Conservation (phyloP, 495 filamentous ascomycete species). For the Podospora pseudopauciseta region DNA sequence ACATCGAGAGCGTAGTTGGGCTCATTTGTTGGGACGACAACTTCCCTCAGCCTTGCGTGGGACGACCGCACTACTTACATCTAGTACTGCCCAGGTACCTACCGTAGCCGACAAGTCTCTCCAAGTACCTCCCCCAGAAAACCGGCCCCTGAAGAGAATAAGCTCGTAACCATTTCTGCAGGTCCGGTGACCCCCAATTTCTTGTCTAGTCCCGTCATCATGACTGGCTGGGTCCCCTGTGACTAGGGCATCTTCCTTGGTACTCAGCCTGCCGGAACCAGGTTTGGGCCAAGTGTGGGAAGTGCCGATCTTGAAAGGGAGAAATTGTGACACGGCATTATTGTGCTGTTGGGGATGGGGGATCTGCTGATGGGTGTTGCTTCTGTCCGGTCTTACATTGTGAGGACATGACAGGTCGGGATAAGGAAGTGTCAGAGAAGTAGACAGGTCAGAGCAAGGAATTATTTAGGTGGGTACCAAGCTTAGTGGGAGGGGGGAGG, state of each 20-base stretch:
- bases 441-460: too few relatives aligned
- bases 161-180: neutral
- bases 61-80: too few relatives aligned
- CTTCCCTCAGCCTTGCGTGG: too few relatives aligned
- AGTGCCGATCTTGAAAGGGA: neutral
- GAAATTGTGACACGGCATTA: neutral
- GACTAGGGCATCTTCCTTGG: neutral
- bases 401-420: neutral
- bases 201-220: neutral
- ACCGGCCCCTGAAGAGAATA: too few relatives aligned
- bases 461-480: too few relatives aligned
- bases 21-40: too few relatives aligned
- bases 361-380: neutral
- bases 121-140: too few relatives aligned
- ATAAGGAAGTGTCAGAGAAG: too few relatives aligned
- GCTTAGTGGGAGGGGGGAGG: too few relatives aligned
- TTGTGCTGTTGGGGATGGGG: neutral
- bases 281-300: neutral
- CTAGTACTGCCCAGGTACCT: too few relatives aligned
- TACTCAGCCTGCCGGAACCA: neutral
- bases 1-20: too few relatives aligned
- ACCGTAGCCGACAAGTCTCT: too few relatives aligned
- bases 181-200: neutral
- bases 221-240: neutral
- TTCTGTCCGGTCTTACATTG: neutral